Conservation (phyloP, 306 rosid species). For the Fragaria nilgerrensis region DNA sequence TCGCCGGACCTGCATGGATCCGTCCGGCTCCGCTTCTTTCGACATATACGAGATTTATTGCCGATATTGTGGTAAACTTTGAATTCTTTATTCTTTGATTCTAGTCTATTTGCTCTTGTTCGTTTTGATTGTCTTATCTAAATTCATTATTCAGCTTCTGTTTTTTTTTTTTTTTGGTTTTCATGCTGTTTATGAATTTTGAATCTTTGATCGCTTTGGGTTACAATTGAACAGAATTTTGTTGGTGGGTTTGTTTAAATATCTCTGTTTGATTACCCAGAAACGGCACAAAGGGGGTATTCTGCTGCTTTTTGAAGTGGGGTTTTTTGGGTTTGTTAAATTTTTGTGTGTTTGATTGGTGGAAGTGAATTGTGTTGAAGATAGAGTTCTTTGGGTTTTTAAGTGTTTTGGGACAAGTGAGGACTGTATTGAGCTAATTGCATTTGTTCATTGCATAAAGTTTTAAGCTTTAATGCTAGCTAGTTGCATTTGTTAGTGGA, state of each 20-base stretch:
- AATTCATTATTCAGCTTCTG: neutral
- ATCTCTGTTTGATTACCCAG: neutral
- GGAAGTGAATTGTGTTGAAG: neutral
- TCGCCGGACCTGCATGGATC: constrained; percentile 47
- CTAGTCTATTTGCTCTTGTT: neutral
- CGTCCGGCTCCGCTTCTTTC: constrained; percentile 37
- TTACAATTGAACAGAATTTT: neutral
- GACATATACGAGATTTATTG: constrained; percentile 69
- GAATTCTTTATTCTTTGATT: neutral
- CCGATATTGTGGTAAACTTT: constrained; percentile 56
- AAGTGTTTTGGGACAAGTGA: neutral
- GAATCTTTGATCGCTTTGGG: neutral
- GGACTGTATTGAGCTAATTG: neutral
- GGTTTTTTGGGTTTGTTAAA: neutral
- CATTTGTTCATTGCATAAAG: neutral
- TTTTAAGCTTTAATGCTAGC: neutral
- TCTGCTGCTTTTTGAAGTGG: neutral
- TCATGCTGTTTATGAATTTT: neutral
- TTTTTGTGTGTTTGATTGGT: neutral
- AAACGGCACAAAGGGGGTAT: neutral
- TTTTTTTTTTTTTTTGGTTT: neutral
- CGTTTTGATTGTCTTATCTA: neutral
- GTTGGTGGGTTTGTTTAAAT: neutral
- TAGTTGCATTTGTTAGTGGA: neutral
- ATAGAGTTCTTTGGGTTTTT: neutral